Evolutionary conservation across 1,284 basidiomycete genomes (phyloP).

Genomic region (Ustanciosporium gigantosporum): DNA sequence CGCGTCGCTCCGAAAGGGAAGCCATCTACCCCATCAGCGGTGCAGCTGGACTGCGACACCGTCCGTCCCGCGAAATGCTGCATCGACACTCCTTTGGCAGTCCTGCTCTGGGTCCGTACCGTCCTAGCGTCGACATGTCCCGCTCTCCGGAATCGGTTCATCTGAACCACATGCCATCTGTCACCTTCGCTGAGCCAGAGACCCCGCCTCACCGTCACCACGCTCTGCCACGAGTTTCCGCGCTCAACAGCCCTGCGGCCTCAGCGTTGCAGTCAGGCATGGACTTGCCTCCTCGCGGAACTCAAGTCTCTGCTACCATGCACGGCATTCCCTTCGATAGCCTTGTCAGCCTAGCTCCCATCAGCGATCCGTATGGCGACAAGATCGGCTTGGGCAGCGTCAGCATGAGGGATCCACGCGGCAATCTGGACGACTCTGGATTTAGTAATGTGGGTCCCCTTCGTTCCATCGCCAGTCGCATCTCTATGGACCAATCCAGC

Average conservation of each 20-base stretch:
- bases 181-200: slow-evolving; percentile 29
- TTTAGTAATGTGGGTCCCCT: slow-evolving; percentile 11
- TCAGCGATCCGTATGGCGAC: slow-evolving; percentile 71
- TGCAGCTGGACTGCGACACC: slow-evolving; percentile 1
- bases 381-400: slow-evolving; percentile 43
- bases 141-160: slow-evolving; percentile 14
- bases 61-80: slow-evolving; percentile 9
- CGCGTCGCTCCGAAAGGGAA: slow-evolving; percentile 38
- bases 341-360: slow-evolving; percentile 76
- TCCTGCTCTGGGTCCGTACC: slow-evolving; percentile 10
- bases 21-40: slow-evolving; percentile 41
- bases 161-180: slow-evolving; percentile 16
- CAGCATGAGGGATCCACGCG: slow-evolving; percentile 37
- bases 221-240: not conserved
- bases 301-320: slow-evolving; percentile 57
- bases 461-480: slow-evolving; percentile 24
- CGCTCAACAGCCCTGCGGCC: not conserved
- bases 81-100: slow-evolving; percentile 21
- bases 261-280: slow-evolving; percentile 21
- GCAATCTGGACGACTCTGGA: slow-evolving; percentile 16
- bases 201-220: not conserved
- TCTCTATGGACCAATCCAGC: slow-evolving; percentile 31
- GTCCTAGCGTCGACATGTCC: slow-evolving; percentile 16
- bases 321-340: slow-evolving; percentile 78
- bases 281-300: slow-evolving; percentile 18